Conservation (phyloP, 345 rosid genomes). For the Camelina laxa region DNA sequence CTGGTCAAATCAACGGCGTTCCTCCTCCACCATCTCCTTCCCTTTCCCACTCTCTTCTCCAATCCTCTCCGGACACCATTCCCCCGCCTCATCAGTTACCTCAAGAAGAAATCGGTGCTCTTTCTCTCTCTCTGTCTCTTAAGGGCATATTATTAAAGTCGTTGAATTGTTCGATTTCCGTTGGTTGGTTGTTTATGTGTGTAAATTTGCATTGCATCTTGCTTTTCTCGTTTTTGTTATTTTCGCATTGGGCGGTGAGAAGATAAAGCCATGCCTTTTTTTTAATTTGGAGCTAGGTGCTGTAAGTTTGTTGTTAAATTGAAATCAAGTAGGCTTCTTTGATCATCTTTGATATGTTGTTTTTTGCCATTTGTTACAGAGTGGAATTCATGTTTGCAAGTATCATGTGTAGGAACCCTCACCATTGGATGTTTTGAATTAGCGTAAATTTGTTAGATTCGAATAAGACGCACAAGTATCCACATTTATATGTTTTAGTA, state of each 20-base stretch:
- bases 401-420: background rate
- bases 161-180: constrained; percentile 10
- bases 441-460: background rate
- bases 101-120: constrained; percentile 46
- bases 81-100: constrained; percentile 30
- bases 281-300: background rate
- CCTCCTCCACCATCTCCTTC: constrained; percentile 53
- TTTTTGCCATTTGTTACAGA: background rate
- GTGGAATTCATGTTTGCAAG: constrained; percentile 17
- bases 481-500: background rate
- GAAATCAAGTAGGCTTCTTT: constrained; percentile 5
- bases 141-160: background rate
- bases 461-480: background rate
- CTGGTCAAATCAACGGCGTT: constrained; percentile 58
- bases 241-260: constrained; percentile 1
- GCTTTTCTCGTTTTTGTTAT: background rate
- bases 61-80: constrained; percentile 40
- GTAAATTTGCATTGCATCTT: constrained; percentile 15
- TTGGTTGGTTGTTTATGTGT: background rate
- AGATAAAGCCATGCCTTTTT: background rate
- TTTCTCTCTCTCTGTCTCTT: constrained; percentile 7
- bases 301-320: background rate
- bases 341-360: constrained; percentile 3
- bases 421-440: background rate
- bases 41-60: constrained; percentile 30